phyloP scores from a whole-genome alignment of 768 basidiomycete species.

The Inosperma sp. region DNA sequence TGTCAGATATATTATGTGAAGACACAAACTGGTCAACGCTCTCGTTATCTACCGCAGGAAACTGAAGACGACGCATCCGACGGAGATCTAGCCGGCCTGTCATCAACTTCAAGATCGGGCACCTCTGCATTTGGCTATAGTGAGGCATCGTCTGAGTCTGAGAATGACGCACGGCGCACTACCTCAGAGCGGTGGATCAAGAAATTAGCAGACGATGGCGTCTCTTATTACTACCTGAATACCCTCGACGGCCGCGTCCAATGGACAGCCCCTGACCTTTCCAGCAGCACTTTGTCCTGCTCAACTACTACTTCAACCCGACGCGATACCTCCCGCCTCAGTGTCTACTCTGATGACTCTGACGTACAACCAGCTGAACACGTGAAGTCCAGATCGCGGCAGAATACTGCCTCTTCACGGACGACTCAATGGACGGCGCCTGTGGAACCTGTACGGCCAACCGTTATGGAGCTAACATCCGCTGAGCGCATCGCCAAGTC shows the following conservation, averaged over 20 bases:
- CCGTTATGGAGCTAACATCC: conserved; percentile 50
- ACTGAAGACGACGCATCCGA: conserved; percentile 61
- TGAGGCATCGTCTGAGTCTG: conserved; percentile 33
- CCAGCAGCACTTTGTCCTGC: conserved; percentile 19
- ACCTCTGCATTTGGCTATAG: conserved; percentile 49
- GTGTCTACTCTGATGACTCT: conserved; percentile 78
- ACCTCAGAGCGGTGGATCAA: conserved; percentile 81
- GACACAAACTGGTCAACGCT: conserved; percentile 76
- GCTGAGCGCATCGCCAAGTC: conserved; percentile 65
- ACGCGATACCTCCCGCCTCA: conserved; percentile 43
- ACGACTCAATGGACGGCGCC: conserved; percentile 13
- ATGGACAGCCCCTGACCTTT: conserved; percentile 61
- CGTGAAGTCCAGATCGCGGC: conserved; percentile 24
- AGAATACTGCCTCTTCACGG: conserved; percentile 25
- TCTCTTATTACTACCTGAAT: conserved; percentile 78
- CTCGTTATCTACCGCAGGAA: conserved; percentile 80
- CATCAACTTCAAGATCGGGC: conserved; percentile 53
- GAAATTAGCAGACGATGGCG: conserved; percentile 76
- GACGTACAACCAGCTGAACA: conserved; percentile 55
- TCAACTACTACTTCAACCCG: conserved; percentile 26
- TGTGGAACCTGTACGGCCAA: conserved; percentile 17
- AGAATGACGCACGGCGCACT: conserved; percentile 44
- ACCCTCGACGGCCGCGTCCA: conserved; percentile 59
- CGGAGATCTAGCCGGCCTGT: conserved; percentile 56
- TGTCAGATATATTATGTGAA: conserved; percentile 91